Conservation (phyloP, 352 stramenopile species). For the Globisporangium canariense region DNA sequence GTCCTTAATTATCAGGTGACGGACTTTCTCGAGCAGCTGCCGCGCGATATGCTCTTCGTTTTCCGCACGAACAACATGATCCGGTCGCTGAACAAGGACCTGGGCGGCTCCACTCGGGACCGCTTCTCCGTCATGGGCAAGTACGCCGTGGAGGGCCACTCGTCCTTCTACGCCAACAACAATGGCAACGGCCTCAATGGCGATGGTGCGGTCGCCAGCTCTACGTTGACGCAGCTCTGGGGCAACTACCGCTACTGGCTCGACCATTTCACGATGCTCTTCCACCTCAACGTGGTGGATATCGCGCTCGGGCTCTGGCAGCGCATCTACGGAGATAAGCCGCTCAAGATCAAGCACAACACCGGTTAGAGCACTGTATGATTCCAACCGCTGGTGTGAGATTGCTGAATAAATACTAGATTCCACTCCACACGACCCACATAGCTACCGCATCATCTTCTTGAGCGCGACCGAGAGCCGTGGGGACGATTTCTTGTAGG, state of each 20-base stretch:
- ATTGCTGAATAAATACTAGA: slow-evolving; percentile 7
- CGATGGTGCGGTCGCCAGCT: slow-evolving; percentile 2
- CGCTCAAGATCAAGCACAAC: slow-evolving; percentile 35
- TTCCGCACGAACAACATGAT: slow-evolving; percentile 92
- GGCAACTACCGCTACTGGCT: slow-evolving; percentile 44
- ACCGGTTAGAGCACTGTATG: slow-evolving; percentile 16
- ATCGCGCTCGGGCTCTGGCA: slow-evolving; percentile 47
- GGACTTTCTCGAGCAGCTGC: slow-evolving; percentile 83
- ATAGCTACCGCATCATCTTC: slow-evolving; percentile 37
- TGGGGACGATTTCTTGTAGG: slow-evolving; percentile 37
- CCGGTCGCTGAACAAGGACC: slow-evolving; percentile 85
- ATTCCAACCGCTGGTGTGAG: neutral
- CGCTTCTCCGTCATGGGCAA: slow-evolving; percentile 74
- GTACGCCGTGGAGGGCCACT: slow-evolving; percentile 63
- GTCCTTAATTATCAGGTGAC: slow-evolving; percentile 35
- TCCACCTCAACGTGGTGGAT: slow-evolving; percentile 60
- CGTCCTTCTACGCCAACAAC: slow-evolving; percentile 34
- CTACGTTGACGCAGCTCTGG: slow-evolving; percentile 16
- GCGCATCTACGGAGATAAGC: slow-evolving; percentile 25
- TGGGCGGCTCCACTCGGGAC: slow-evolving; percentile 76
- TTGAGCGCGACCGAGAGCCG: slow-evolving; percentile 39
- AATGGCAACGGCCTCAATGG: neutral
- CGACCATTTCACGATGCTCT: slow-evolving; percentile 62
- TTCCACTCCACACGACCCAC: neutral
- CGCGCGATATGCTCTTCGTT: slow-evolving; percentile 90